Base-by-base conservation (phyloP, 345 rosid genomes). In the Aquilaria malaccensis region DNA sequence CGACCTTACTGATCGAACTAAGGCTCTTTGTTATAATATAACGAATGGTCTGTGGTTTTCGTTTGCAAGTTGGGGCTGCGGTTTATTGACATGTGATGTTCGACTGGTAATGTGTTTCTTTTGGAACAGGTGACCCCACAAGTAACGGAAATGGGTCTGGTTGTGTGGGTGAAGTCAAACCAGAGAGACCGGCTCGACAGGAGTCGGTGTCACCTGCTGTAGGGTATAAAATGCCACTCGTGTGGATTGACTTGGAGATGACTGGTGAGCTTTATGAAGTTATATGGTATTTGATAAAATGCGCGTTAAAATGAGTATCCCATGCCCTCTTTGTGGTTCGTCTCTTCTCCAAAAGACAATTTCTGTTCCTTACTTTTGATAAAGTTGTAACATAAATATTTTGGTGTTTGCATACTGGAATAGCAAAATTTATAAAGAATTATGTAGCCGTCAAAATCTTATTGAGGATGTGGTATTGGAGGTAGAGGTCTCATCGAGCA, bases 231-330 rank as follows among this genome's bases (percentile, higher is more conserved):
- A 76, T 83, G 74, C 97, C 98, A 48, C 97, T 89, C 67, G 97
- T 89, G 53, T 89, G 98, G 96, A 85, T 89, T 68, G 98, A 89
- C 82, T 62, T 89, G 77, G 98, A 89, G 70, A 93, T 87, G 97
- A 87, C 98, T 67, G 98, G 98, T 93, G 67, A 63, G 53, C 52
- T 6, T 60, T 29, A 37, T 10, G 14, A 22, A 49, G 15, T 29
- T 55, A 3, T 58, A 31, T 2, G 15, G 45, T 22, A 22, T 22
- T 22, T 22, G 22, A 22, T 22, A 22, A 22, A 22, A 22, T 22
- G 22, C 22, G 22, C 22, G 22, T 22, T 22, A 22, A 22, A 22
- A 22, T 22, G 22, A 22, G 22, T 22, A 22, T 22, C 22, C 22
- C 22, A 22, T 22, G 29, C 7, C 0, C 2, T 59, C 13, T 29